A percentile compares a stretch with the other conserved stretches of the same genome.
Conservation (phyloP, 768 basidiomycete genomes). For the Lactifluus piperatus region DNA sequence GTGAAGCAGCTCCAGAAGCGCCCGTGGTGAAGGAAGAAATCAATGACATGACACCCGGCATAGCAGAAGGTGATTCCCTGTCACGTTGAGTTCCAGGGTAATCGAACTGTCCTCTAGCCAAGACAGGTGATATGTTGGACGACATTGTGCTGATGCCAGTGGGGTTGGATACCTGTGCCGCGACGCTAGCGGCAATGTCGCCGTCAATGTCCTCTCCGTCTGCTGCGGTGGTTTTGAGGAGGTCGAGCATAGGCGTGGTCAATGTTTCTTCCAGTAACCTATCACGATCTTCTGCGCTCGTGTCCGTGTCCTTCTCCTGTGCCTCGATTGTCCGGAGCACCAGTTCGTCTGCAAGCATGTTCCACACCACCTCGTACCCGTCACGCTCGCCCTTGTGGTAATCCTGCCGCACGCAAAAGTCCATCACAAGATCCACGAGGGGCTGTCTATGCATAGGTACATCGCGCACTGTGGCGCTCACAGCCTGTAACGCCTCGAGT, state of each 20-base stretch:
- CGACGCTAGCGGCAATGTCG: conserved; percentile 15
- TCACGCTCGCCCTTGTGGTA: conserved; percentile 11
- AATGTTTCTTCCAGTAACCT: conserved; percentile 5
- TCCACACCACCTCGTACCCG: conserved; percentile 20
- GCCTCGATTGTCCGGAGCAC: conserved; percentile 25
- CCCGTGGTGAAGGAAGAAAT: conserved; percentile 45
- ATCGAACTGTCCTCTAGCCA: conserved; percentile 55
- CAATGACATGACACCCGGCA: conserved; percentile 57
- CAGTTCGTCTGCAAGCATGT: conserved; percentile 23
- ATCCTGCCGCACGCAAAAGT: conserved; percentile 35
- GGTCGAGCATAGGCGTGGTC: conserved; percentile 14
- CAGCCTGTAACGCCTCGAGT: conserved; percentile 46
- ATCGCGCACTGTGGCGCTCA: conserved; percentile 61
- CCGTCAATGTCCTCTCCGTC: conserved; percentile 9
- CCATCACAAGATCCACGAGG: conserved; percentile 45
- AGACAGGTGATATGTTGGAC: conserved; percentile 38
- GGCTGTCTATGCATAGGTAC: conserved; percentile 54
- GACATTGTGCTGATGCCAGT: conserved; percentile 18
- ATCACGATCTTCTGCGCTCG: conserved; percentile 16
- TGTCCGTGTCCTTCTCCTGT: conserved; percentile 37
- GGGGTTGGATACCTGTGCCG: conserved; percentile 6
- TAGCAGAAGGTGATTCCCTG: conserved; percentile 32
- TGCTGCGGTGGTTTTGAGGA: conserved; percentile 12
- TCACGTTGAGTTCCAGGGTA: conserved; percentile 31
- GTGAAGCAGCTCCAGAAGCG: conserved; percentile 39